These are phyloP conservation scores for Grigorovia jiainica DNA, from an alignment of 805 yeast species.

Conservation along the genomic window DNA sequence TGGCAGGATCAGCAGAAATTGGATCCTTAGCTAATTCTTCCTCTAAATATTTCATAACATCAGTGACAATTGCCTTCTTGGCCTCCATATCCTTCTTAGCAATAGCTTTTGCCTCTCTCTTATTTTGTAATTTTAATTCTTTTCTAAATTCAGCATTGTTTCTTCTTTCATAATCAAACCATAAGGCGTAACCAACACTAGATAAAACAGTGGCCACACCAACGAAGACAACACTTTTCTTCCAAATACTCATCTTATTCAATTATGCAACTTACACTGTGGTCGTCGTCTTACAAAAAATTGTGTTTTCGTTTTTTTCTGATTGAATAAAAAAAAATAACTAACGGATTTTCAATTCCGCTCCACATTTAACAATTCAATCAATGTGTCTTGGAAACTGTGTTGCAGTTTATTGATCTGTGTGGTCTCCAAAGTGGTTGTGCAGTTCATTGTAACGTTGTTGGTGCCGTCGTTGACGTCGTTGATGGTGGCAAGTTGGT, in stretches of 20 bases:
- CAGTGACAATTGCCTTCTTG: slow-evolving; percentile 50
- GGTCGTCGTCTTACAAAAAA: no score
- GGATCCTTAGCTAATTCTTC: slow-evolving; percentile 64
- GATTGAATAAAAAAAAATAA: no score
- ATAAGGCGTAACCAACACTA: slow-evolving; percentile 64
- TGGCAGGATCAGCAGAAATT: slow-evolving; percentile 57
- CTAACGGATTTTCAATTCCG: no score
- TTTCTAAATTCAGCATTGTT: slow-evolving; percentile 73
- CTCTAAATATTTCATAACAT: slow-evolving; percentile 51
- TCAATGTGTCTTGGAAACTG: no score
- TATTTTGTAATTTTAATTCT: slow-evolving; percentile 51
- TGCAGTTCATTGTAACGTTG: no score
- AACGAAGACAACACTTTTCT: slow-evolving; percentile 3
- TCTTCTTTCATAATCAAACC: slow-evolving; percentile 91
- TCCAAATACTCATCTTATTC: neutral
- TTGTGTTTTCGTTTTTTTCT: no score
- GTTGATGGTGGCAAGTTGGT: neutral
- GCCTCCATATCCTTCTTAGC: slow-evolving; percentile 37
- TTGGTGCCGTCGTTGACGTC: neutral
- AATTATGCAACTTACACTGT: no score
- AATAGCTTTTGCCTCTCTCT: slow-evolving; percentile 42
- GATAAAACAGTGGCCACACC: slow-evolving; percentile 38
- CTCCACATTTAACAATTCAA: no score
- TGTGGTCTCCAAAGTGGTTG: no score
- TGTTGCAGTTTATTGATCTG: no score